Evolutionary conservation across 139 green algal genomes (phyloP).

Genomic region (Micromonas pusilla): DNA sequence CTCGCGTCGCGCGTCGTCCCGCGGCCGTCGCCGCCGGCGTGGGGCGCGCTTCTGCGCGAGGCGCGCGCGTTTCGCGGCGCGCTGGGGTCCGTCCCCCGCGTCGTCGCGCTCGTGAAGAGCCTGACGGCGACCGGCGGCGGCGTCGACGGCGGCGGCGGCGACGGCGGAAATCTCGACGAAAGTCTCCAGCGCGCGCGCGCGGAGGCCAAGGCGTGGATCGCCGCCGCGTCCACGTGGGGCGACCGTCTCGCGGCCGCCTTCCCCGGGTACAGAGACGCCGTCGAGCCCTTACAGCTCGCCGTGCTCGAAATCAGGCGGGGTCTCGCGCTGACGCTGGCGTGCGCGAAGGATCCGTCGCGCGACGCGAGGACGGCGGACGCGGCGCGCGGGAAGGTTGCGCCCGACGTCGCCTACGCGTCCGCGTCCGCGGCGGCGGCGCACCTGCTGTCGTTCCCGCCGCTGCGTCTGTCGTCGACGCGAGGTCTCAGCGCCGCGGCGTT

Average conservation of each 20-base stretch:
- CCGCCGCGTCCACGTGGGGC: slow-evolving; percentile 48
- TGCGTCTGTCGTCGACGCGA: background rate
- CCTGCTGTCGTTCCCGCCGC: background rate
- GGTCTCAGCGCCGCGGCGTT: slow-evolving; percentile 1
- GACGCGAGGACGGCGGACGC: background rate
- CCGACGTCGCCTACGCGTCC: background rate
- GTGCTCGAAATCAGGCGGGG: slow-evolving; percentile 49
- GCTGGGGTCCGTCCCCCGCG: slow-evolving; percentile 25
- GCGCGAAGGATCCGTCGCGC: background rate
- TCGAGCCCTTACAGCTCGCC: slow-evolving; percentile 72
- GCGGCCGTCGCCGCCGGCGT: slow-evolving; percentile 64
- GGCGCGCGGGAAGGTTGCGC: background rate
- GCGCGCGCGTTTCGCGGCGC: slow-evolving; percentile 42
- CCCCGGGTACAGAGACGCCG: slow-evolving; percentile 69
- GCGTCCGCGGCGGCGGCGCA: background rate
- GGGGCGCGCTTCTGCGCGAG: slow-evolving; percentile 49
- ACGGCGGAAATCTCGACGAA: background rate
- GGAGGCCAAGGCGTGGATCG: slow-evolving; percentile 32
- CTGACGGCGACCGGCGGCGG: no score
- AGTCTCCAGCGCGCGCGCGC: background rate
- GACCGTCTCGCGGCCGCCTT: slow-evolving; percentile 47
- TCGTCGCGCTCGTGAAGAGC: background rate
- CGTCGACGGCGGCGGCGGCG: no score
- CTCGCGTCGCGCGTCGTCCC: no score
- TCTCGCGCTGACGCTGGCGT: slow-evolving; percentile 20